Percentiles rank a stretch among this genome's conserved stretches.
Evolutionary conservation across 164 flowering plant species (phyloP).

Genomic region (Magnolia sinica): DNA sequence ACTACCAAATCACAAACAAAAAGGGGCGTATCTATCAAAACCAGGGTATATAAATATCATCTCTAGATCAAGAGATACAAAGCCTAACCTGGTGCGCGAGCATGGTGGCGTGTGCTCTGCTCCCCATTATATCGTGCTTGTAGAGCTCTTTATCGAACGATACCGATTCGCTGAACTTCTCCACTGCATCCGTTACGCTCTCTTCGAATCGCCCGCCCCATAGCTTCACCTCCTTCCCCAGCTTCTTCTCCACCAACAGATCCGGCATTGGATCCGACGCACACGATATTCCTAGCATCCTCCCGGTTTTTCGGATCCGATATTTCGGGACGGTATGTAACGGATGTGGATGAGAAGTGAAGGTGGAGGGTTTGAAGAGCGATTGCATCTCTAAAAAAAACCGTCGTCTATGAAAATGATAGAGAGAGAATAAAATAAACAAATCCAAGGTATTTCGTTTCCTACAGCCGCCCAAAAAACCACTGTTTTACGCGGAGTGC

Average conservation of each 20-base stretch:
- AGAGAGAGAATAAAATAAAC: too few relatives aligned
- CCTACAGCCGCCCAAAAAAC: too few relatives aligned
- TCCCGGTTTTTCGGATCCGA: neutral
- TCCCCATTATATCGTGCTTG: conserved; percentile 89
- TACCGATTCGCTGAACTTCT: conserved; percentile 94
- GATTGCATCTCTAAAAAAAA: neutral
- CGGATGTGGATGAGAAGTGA: neutral
- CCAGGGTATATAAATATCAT: neutral
- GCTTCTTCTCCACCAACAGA: neutral
- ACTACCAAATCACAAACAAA: too few relatives aligned
- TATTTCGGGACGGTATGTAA: neutral
- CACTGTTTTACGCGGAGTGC: too few relatives aligned
- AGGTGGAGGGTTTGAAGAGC: neutral
- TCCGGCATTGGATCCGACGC: neutral
- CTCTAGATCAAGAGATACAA: neutral
- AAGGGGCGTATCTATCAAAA: neutral
- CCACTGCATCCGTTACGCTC: conserved; percentile 81
- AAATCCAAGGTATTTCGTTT: too few relatives aligned
- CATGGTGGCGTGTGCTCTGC: conserved; percentile 94
- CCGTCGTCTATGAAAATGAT: too few relatives aligned
- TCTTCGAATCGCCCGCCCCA: conserved; percentile 99
- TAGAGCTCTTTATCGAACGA: conserved; percentile 82
- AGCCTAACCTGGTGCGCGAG: conserved; percentile 73
- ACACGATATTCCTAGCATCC: neutral
- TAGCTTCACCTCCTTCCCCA: conserved; percentile 65